Base-by-base conservation (phyloP, 2,329 filamentous ascomycete species). In the Epichloe coenophiala region DNA sequence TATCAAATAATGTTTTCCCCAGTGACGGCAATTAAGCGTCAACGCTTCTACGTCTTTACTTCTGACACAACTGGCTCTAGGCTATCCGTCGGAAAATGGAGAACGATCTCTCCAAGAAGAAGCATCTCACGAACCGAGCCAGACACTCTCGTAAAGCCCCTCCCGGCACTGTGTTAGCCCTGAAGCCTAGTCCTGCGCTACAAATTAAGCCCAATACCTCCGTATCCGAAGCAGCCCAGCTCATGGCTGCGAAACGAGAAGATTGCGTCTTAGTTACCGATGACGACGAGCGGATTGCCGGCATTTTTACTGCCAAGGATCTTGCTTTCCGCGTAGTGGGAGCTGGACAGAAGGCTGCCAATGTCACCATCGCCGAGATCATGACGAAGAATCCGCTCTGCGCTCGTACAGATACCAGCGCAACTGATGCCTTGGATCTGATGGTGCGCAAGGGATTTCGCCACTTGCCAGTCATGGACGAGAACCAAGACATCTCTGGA, bases 341-440 rank as follows among this genome's bases (percentile, higher is more conserved):
- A 51, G 81, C 83, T 51, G 93, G 93, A 31, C 77, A 90, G 62
- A 95, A 95, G 72, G 86, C 93, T 35, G 84, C 81, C 66, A 88
- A 84, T 64, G 81, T 97, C 60, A 95, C 88, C 21, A 96, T 98
- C 65, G 86, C 89, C 58, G 90, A 97, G 65, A 98, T 98, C 68
- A 98, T 98, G 93, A 98, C 93, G 65, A 96, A 97, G 76, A 98
- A 98, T 72, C 93, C 93, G 11, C 80, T 98, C 15, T 98, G 93
- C 67, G 93, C 93, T 50, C 83, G 93, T 66, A 98, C 93, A 52
- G 93, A 98, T 65, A 98, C 93, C 36, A 97, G 91, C 68, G 93
- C 93, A 37, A 98, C 93, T 42, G 93, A 98, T 74, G 93, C 93
- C 35, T 73, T 98, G 56, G 91, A 98, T 68, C 77, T 97, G 52